Conservation (phyloP, 2,329 filamentous ascomycete genomes). For the Verticillium longisporum region DNA sequence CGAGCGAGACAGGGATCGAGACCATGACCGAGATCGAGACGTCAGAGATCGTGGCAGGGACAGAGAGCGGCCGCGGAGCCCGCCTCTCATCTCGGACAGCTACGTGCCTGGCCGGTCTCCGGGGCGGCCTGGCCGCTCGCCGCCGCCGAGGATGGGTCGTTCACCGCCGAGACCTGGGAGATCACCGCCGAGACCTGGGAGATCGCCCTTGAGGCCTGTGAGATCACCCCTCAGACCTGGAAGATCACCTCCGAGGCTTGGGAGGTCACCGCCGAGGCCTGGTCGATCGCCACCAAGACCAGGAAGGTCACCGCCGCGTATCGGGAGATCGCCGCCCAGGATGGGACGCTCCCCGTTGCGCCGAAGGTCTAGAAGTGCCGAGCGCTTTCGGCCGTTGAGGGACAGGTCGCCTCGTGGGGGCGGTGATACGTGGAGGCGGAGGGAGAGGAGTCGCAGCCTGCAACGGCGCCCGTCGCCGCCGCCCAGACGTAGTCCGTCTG, state of each 20-base stretch:
- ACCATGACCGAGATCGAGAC: slow-evolving; percentile 13
- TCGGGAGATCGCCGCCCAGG: not conserved
- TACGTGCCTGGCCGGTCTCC: slow-evolving; percentile 38
- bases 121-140: slow-evolving; percentile 17
- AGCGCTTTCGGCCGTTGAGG: slow-evolving; percentile 33
- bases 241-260: not conserved
- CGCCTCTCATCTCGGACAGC: slow-evolving; percentile 33
- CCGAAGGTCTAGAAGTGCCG: slow-evolving; percentile 33
- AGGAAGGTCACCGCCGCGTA: not conserved
- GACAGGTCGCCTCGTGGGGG: slow-evolving; percentile 20
- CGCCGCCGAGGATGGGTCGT: not conserved
- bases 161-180: not conserved
- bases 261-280: no score
- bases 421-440: slow-evolving; percentile 10
- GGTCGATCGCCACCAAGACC: not conserved
- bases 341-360: not conserved
- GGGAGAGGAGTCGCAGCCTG: slow-evolving; percentile 22
- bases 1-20: slow-evolving; percentile 7
- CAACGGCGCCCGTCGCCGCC: slow-evolving; percentile 16
- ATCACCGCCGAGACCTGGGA: not conserved
- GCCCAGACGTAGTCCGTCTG: slow-evolving; percentile 29
- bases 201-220: not conserved
- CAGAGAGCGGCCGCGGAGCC: slow-evolving; percentile 18
- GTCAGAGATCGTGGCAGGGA: slow-evolving; percentile 14
- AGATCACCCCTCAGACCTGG: not conserved